Percentiles rank a stretch among this genome's conserved stretches.
Evolutionary conservation across 345 rosid genomes (phyloP).

Genomic region (Hibiscus trionum): DNA sequence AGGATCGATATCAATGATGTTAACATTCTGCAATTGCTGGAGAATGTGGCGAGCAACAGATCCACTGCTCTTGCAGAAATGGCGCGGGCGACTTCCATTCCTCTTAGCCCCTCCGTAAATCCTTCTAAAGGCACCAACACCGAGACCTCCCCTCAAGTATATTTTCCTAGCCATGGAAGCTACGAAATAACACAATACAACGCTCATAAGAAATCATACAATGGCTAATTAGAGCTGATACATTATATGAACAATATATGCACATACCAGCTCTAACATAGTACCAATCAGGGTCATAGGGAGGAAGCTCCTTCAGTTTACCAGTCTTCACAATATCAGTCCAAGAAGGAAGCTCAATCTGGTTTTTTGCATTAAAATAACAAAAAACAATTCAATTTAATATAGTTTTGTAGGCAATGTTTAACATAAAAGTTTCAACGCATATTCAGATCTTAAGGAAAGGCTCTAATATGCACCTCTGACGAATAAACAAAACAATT

Average conservation of each 20-base stretch:
- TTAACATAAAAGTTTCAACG: too few species aligned
- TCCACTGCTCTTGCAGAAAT: neutral
- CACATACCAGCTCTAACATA: neutral
- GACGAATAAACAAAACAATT: too few species aligned
- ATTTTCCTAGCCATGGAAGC: neutral
- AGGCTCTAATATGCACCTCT: neutral
- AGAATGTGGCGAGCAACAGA: neutral
- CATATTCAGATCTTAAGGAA: too few species aligned
- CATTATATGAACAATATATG: neutral
- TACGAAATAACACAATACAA: neutral
- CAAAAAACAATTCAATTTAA: too few species aligned
- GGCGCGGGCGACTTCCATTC: neutral
- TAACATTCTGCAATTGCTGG: neutral
- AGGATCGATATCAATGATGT: neutral
- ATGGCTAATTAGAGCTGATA: too few species aligned
- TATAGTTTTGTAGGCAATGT: too few species aligned
- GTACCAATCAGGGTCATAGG: neutral
- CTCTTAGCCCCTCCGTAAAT: neutral
- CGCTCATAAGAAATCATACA: neutral
- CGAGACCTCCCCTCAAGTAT: neutral
- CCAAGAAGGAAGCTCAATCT: neutral
- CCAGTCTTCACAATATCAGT: neutral
- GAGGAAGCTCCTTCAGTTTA: neutral
- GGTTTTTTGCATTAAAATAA: too few species aligned
- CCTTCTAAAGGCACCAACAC: neutral